Evolutionary conservation across 78 protist species (phyloP).

Genomic region (Trichosphaerium sp.): DNA sequence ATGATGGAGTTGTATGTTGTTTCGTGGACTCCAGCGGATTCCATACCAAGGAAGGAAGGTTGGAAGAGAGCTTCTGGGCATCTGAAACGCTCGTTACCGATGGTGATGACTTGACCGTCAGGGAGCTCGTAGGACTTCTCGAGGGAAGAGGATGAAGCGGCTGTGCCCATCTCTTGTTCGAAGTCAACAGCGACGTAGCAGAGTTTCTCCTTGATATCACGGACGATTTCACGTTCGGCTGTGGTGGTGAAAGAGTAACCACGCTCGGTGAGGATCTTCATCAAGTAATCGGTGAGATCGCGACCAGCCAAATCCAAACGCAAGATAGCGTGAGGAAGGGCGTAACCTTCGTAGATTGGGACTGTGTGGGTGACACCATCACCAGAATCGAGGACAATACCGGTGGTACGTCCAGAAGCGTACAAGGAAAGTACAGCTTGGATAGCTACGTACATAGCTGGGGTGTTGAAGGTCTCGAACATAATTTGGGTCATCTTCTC

Average conservation of each 20-base stretch:
- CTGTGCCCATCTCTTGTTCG: slow-evolving; percentile 49
- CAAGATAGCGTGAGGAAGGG: slow-evolving; percentile 72
- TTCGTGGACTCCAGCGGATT: too few species aligned
- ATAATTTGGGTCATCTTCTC: slow-evolving; percentile 81
- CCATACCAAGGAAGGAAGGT: too few species aligned
- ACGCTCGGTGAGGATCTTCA: slow-evolving; percentile 66
- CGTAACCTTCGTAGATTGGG: slow-evolving; percentile 87
- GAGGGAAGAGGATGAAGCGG: slow-evolving; percentile 14
- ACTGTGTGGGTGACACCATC: slow-evolving; percentile 82
- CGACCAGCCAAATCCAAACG: slow-evolving; percentile 81
- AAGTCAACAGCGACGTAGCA: slow-evolving; percentile 51
- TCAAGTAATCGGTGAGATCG: slow-evolving; percentile 73
- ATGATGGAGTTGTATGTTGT: too few species aligned
- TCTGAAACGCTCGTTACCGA: too few species aligned
- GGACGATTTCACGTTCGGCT: slow-evolving; percentile 80
- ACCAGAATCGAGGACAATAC: slow-evolving; percentile 92
- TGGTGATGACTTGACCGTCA: too few species aligned
- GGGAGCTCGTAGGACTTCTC: slow-evolving; percentile 74
- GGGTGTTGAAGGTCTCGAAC: slow-evolving; percentile 89
- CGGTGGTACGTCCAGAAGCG: slow-evolving; percentile 61
- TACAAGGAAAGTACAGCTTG: slow-evolving; percentile 82
- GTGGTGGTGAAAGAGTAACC: slow-evolving; percentile 86
- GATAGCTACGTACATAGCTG: slow-evolving; percentile 49
- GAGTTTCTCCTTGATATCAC: slow-evolving; percentile 51
- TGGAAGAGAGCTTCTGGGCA: too few species aligned